Conservation (phyloP, 2,329 filamentous ascomycete species). For the Parafenestella ontariensis region DNA sequence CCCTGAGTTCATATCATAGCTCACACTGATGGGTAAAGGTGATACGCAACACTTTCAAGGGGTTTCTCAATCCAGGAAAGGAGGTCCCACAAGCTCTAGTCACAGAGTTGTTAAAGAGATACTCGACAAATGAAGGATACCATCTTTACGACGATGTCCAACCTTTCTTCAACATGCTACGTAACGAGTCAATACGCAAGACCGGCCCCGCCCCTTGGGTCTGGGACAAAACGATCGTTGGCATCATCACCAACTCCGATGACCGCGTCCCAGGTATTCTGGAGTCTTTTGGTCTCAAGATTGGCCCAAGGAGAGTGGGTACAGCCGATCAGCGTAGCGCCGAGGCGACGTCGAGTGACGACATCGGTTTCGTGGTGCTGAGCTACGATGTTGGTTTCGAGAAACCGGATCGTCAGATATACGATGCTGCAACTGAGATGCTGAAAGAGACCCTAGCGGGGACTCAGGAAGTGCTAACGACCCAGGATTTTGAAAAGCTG, state of each 20-base stretch:
- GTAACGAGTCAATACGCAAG: constrained; percentile 14
- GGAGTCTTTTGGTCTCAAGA: constrained; percentile 59
- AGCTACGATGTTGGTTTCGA: constrained; percentile 69
- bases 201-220: constrained; percentile 29
- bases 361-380: constrained; percentile 66
- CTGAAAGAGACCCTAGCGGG: constrained; percentile 41
- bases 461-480: constrained; percentile 6
- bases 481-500: constrained; percentile 50
- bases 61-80: constrained; percentile 36
- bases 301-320: constrained; percentile 43
- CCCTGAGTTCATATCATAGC: background rate
- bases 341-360: constrained; percentile 28
- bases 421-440: constrained; percentile 60
- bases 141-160: constrained; percentile 56
- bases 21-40: constrained; percentile 50
- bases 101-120: constrained; percentile 59
- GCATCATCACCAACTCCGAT: constrained; percentile 70
- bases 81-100: constrained; percentile 56
- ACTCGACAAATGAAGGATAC: constrained; percentile 63
- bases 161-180: constrained; percentile 54
- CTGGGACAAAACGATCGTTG: constrained; percentile 57
- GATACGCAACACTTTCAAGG: constrained; percentile 57
- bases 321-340: constrained; percentile 23
- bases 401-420: constrained; percentile 66
- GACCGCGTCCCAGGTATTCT: constrained; percentile 64